phyloP scores from a whole-genome alignment of 2,329 filamentous ascomycete genomes.

The Didymellaceae sp. region DNA sequence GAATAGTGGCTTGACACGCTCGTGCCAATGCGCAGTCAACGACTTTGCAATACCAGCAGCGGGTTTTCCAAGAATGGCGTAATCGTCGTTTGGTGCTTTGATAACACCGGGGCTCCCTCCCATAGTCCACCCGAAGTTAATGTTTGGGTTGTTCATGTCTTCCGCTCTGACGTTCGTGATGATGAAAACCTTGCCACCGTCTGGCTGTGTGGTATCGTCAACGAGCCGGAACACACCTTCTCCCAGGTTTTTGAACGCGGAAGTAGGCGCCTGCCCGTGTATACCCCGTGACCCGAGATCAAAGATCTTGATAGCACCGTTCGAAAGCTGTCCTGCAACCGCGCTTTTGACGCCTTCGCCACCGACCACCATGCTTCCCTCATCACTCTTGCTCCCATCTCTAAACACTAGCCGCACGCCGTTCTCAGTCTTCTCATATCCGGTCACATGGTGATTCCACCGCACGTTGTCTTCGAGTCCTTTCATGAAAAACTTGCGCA shows the following conservation, averaged over 20 bases:
- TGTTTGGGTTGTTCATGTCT: constrained; percentile 64
- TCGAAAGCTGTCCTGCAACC: constrained; percentile 65
- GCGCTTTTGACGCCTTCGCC: constrained; percentile 69
- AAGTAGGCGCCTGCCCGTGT: constrained; percentile 68
- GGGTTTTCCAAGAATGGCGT: constrained; percentile 61
- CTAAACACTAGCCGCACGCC: constrained; percentile 66
- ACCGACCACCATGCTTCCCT: constrained; percentile 65
- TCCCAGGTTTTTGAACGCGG: constrained; percentile 66
- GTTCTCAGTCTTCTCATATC: constrained; percentile 62
- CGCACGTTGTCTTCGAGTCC: constrained; percentile 63
- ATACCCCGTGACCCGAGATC: constrained; percentile 70
- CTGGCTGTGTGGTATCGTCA: constrained; percentile 55
- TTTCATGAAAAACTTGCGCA: constrained; percentile 64
- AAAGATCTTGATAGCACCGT: constrained; percentile 65
- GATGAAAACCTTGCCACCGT: constrained; percentile 57
- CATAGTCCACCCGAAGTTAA: constrained; percentile 71
- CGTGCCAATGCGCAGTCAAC: constrained; percentile 63
- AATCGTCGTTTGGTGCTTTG: constrained; percentile 65
- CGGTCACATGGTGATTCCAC: constrained; percentile 63
- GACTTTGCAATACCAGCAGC: constrained; percentile 65
- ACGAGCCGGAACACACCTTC: constrained; percentile 67
- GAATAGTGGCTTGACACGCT: constrained; percentile 62
- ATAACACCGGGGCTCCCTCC: constrained; percentile 64
- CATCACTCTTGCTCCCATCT: constrained; percentile 64
- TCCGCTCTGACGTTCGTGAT: constrained; percentile 69